phyloP scores from a whole-genome alignment of 129 eudicot genomes.

The Logfia minima region DNA sequence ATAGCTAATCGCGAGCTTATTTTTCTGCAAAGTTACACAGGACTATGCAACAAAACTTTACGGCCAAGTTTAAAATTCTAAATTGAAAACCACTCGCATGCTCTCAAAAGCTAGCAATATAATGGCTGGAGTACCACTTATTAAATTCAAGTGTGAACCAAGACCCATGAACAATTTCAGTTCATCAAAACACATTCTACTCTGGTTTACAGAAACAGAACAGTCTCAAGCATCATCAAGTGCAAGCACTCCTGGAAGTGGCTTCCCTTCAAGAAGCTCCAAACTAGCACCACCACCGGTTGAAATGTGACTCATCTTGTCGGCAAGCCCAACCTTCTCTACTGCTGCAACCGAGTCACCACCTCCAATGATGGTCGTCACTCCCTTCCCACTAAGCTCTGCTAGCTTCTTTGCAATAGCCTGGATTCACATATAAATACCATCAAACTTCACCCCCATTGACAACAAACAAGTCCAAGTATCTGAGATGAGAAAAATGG shows the following conservation, averaged over 20 bases:
- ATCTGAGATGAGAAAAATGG: neutral
- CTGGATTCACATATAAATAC: conserved; percentile 29
- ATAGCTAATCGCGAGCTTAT: neutral
- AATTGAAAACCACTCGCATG: conserved; percentile 22
- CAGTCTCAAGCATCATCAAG: conserved; percentile 64
- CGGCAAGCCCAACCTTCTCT: conserved; percentile 89
- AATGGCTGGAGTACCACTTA: conserved; percentile 19
- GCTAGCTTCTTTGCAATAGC: conserved; percentile 81
- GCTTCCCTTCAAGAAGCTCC: conserved; percentile 91
- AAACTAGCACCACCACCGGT: conserved; percentile 98
- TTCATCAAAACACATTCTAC: neutral
- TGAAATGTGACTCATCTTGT: conserved; percentile 97
- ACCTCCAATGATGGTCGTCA: conserved; percentile 91
- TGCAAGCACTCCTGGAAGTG: conserved; percentile 91
- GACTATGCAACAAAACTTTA: conserved; percentile 25
- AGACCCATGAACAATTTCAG: neutral
- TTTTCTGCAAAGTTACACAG: conserved; percentile 2
- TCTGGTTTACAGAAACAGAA: neutral
- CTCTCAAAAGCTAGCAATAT: conserved; percentile 23
- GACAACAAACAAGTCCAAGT: neutral
- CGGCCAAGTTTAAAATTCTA: neutral
- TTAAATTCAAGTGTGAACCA: conserved; percentile 17
- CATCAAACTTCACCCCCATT: neutral
- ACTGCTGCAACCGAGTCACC: conserved; percentile 95
- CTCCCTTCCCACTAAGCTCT: conserved; percentile 73